These are phyloP conservation scores for Hyphopichia buzzinii DNA, from an alignment of 1,139 yeast species.

Conservation along the genomic window DNA sequence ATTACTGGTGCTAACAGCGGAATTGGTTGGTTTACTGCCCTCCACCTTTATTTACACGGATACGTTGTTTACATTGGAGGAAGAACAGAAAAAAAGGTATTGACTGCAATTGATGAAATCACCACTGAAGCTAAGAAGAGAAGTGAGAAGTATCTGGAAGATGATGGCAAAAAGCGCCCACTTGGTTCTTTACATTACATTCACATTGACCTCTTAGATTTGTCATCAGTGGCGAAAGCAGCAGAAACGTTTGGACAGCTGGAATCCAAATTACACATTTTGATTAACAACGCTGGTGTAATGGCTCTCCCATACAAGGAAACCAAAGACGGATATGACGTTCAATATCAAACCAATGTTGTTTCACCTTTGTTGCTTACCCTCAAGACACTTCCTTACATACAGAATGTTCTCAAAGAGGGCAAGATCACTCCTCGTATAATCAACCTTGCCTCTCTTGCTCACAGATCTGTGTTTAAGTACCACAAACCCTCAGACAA, in stretches of 20 bases:
- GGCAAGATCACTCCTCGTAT: constrained; percentile 27
- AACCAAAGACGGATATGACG: constrained; percentile 38
- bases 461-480: constrained; percentile 25
- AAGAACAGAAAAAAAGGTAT: constrained; percentile 55
- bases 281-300: constrained; percentile 43
- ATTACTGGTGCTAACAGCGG: constrained; percentile 84
- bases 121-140: constrained; percentile 48
- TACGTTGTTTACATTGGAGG: constrained; percentile 73
- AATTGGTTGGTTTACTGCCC: constrained; percentile 71
- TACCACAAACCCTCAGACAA: constrained; percentile 24
- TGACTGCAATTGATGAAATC: constrained; percentile 55
- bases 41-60: constrained; percentile 79
- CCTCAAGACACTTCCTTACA: constrained; percentile 26
- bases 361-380: constrained; percentile 36
- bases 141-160: constrained; percentile 12
- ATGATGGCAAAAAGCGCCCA: constrained; percentile 12
- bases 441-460: constrained; percentile 33
- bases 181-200: constrained; percentile 29
- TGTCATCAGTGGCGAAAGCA: constrained; percentile 29
- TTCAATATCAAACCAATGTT: constrained; percentile 43
- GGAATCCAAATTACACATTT: constrained; percentile 31
- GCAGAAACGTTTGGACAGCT: constrained; percentile 21
- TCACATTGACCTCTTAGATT: constrained; percentile 33
- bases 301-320: constrained; percentile 38
- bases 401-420: constrained; percentile 19